These are phyloP conservation scores for Fusarium sp. DNA, from an alignment of 2,329 filamentous ascomycete species.

Conservation along the genomic window DNA sequence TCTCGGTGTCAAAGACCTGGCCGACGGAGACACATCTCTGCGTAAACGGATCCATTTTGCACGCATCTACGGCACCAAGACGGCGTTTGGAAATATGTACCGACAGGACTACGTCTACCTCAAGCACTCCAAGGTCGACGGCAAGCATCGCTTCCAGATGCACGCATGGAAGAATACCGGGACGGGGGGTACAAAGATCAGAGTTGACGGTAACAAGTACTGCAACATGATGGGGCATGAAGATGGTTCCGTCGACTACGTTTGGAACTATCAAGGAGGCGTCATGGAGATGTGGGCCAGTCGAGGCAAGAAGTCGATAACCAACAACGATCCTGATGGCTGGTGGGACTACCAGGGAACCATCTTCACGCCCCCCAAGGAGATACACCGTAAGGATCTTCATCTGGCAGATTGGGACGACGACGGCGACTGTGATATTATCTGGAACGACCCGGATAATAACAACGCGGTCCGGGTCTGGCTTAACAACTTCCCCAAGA, in stretches of 20 bases:
- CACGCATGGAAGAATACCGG: conserved; percentile 26
- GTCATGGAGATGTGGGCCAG: conserved; percentile 12
- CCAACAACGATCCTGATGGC: neutral
- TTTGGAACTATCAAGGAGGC: conserved; percentile 27
- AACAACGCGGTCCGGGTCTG: conserved; percentile 22
- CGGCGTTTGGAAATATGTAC: conserved; percentile 3
- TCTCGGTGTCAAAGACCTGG: neutral
- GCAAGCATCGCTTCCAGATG: conserved; percentile 12
- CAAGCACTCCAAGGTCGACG: conserved; percentile 5
- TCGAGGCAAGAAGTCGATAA: conserved; percentile 2
- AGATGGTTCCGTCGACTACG: conserved; percentile 36
- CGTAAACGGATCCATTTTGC: conserved; percentile 27
- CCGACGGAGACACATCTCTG: neutral
- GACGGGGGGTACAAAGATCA: conserved; percentile 11
- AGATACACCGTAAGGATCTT: conserved; percentile 11
- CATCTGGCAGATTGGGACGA: conserved; percentile 23
- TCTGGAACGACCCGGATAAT: conserved; percentile 11
- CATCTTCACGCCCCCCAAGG: conserved; percentile 7
- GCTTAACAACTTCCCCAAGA: conserved; percentile 16
- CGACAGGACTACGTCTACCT: conserved; percentile 35
- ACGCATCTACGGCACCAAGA: conserved; percentile 24
- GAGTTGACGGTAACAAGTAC: conserved; percentile 37
- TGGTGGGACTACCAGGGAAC: neutral
- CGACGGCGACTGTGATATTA: conserved; percentile 20
- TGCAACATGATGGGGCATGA: conserved; percentile 36